A percentile compares a stretch with the other conserved stretches of the same genome.
These are phyloP conservation scores for Penstemon newberryi DNA, from an alignment of 257 asterid genomes.

Conservation along the genomic window DNA sequence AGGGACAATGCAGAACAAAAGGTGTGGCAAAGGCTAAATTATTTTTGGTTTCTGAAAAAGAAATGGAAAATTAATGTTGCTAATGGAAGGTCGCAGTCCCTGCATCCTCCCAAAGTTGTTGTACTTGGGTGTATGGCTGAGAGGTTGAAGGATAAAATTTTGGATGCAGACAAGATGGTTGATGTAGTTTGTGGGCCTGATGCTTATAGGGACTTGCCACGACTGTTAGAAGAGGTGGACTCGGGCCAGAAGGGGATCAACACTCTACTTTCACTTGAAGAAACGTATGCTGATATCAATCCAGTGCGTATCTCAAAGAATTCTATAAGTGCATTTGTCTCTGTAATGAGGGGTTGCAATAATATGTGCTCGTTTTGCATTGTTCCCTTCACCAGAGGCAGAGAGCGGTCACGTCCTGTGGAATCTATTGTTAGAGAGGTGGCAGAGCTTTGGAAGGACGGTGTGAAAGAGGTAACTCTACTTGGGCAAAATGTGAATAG, in stretches of 20 bases:
- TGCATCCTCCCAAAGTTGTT: slow-evolving; percentile 90
- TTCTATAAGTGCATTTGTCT: slow-evolving; percentile 89
- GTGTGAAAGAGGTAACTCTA: slow-evolving; percentile 94
- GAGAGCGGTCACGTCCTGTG: slow-evolving; percentile 92
- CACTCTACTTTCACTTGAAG: slow-evolving; percentile 95
- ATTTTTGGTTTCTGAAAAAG: slow-evolving; percentile 95
- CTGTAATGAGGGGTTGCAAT: slow-evolving; percentile 98
- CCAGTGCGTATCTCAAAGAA: slow-evolving; percentile 95
- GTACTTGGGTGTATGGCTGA: slow-evolving; percentile 99
- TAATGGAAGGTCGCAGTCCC: slow-evolving; percentile 81
- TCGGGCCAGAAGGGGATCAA: slow-evolving; percentile 96
- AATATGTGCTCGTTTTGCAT: slow-evolving; percentile 98
- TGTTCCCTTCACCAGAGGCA: slow-evolving; percentile 97
- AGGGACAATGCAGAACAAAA: slow-evolving; percentile 97
- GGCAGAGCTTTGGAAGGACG: slow-evolving; percentile 85
- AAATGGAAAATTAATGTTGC: slow-evolving; percentile 94
- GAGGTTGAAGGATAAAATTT: slow-evolving; percentile 92
- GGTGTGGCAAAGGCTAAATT: slow-evolving; percentile 97
- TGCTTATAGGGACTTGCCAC: slow-evolving; percentile 94
- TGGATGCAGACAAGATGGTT: slow-evolving; percentile 98
- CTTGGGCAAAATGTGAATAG: slow-evolving; percentile 98
- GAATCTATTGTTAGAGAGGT: slow-evolving; percentile 93
- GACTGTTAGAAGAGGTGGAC: slow-evolving; percentile 90
- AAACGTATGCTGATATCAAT: slow-evolving; percentile 92
- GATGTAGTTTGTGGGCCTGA: slow-evolving; percentile 99